Evolutionary conservation across 495 filamentous ascomycete species (phyloP), one percentile per base, ranked within the genome.

Genomic region (Xylaria scruposa): DNA sequence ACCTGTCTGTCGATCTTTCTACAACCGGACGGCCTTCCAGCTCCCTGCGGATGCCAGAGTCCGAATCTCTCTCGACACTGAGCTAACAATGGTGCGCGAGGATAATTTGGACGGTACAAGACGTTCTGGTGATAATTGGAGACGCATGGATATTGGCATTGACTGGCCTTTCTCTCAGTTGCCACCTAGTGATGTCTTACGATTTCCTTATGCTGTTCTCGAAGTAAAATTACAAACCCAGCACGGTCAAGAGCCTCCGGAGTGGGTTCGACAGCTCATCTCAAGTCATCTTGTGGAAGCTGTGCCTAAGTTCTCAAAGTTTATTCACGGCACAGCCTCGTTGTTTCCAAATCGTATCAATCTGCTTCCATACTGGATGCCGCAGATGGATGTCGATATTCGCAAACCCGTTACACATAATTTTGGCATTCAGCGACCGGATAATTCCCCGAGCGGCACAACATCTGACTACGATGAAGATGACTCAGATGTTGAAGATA

Each of bases 171-270:
- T 99, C 83, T 89, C 90, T 4, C 95, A 98, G 79, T 84, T 99
- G 36, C 93, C 93, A 1, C 84, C 92, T 0, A 89, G 91, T 71
- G 96, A 99, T 72, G 85, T 96, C 65, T 92, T 94, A 70, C 89
- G 93, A 36, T 99, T 99, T 81, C 96, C 96, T 0, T 99, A 99
- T 75, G 96, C 96, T 33, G 90, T 99, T 31, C 86, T 99, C 44
- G 96, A 99, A 79, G 96, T 99, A 64, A 99, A 99, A 85, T 87
- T 99, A 33, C 97, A 98, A 82, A 99, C 97, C 2, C 94, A 97
- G 81, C 90, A 91, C 42, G 96, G 97, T n/a, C 95, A 98, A 80
- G 94, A 97, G 76, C 96, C 97, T 29, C 96, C 96, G 0, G 90
- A 95, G 76, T 99, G 96, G 96, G 95, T 98, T 69, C 91, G 93